These are phyloP conservation scores for Coniella lustricola DNA, from an alignment of 2,329 filamentous ascomycete species.

Conservation along the genomic window DNA sequence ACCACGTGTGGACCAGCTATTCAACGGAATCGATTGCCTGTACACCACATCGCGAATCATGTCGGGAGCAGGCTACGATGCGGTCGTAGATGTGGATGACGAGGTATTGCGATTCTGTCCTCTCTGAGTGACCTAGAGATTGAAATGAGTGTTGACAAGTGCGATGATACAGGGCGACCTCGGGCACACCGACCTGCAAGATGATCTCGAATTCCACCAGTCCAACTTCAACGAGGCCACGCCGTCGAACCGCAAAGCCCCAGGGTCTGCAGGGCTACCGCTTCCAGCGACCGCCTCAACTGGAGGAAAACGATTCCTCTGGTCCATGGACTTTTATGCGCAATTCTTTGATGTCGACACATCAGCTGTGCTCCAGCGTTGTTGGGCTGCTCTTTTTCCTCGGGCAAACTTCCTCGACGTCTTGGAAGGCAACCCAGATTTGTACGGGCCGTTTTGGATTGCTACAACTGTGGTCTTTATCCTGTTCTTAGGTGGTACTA, in stretches of 20 bases:
- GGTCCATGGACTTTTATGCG: slow-evolving; percentile 87
- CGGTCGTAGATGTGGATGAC: slow-evolving; percentile 94
- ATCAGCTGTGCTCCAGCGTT: slow-evolving; percentile 76
- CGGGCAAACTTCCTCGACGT: slow-evolving; percentile 94
- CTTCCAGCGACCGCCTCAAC: slow-evolving; percentile 47
- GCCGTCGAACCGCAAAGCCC: slow-evolving; percentile 42
- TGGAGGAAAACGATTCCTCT: slow-evolving; percentile 76
- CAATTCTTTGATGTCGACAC: slow-evolving; percentile 99
- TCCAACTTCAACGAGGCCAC: slow-evolving; percentile 69
- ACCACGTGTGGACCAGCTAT: neutral
- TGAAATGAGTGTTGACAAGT: slow-evolving; percentile 9
- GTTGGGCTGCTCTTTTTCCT: slow-evolving; percentile 82
- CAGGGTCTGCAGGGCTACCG: slow-evolving; percentile 42
- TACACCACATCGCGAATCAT: slow-evolving; percentile 34
- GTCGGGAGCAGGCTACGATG: slow-evolving; percentile 88
- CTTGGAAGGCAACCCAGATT: slow-evolving; percentile 89
- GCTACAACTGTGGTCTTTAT: slow-evolving; percentile 96
- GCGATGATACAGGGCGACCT: slow-evolving; percentile 68
- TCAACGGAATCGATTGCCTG: no score
- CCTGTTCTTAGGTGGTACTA: slow-evolving; percentile 88
- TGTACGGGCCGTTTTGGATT: slow-evolving; percentile 98
- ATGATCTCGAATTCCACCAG: slow-evolving; percentile 97
- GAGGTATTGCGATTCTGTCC: slow-evolving; percentile 54
- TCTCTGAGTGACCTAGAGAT: neutral
- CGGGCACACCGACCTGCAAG: slow-evolving; percentile 94